Base-by-base conservation (phyloP, 2,329 filamentous ascomycete species). In the Colletotrichum chrysophilum region DNA sequence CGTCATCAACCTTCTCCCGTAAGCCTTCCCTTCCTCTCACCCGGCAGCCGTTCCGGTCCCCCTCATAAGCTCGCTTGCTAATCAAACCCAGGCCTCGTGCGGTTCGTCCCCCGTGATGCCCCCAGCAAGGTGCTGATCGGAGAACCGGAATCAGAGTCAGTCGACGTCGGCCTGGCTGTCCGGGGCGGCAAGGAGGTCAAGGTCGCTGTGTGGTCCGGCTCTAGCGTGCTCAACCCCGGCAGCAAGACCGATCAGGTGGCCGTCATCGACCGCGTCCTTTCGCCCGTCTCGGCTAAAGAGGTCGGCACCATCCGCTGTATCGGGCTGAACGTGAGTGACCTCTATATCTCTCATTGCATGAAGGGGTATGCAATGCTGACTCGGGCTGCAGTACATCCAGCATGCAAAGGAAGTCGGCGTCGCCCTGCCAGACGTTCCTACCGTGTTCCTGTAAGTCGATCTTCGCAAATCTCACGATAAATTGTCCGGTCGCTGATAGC, bases 151-250 rank as follows among this genome's bases (percentile, higher is more conserved):
- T 87, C 91, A 75, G 81, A 85, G 26, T 81, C 86, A 12, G 77
- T 91, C 36, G 91, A 93, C 79, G 88, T 93, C 60, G 91, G 91
- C 60, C 81, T 87, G 30, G 91, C 91, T 18, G 81, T 92, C 32
- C 87, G 88, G 77, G 87, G 89, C 61, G 89, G 89, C 43, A 84
- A 90, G 76, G 88, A 92, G 55, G 90, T 93, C 43, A 79, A 86
- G 32, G 90, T 91, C 61, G 85, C 86, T 55, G 85, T 91, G 8
- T 93, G 90, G 83, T 90, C 88, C 28, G 91, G 92, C 21, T 85
- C 84, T 2, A 93, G 92, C 3, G 89, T 92, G 3, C 82, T 93
- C 61, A 84, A 83, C 28, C 88, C 91, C 1, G 92, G 91, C 4
- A 81, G 84, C 26, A 84, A 85, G 14, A 92, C 91, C 2, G 88